phyloP scores from a whole-genome alignment of 2,329 filamentous ascomycete genomes.

The Lecanicillium sp. region DNA sequence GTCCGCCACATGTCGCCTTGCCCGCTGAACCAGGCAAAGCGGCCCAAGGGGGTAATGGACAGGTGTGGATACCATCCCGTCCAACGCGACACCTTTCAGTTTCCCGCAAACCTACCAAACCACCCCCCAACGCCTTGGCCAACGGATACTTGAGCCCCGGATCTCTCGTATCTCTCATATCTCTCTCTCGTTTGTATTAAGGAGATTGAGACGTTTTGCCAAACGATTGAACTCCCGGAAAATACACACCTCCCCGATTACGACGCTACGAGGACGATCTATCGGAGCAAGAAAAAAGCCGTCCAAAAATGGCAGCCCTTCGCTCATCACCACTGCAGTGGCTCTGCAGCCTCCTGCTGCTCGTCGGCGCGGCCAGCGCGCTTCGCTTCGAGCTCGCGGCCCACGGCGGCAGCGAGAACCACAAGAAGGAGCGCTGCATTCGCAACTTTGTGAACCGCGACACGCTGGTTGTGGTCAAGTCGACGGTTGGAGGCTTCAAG shows the following conservation, averaged over 20 bases:
- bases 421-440: constrained; percentile 79
- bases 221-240: too few species aligned
- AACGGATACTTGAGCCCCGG: too few species aligned
- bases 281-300: too few species aligned
- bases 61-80: constrained; percentile 3
- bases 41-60: not conserved
- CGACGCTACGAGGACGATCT: too few species aligned
- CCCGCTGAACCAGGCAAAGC: not conserved
- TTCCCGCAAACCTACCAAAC: constrained; percentile 14
- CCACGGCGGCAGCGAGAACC: constrained; percentile 37
- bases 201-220: too few species aligned
- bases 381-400: constrained; percentile 92
- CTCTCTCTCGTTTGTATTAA: too few species aligned
- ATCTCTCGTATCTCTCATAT: too few species aligned
- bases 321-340: constrained; percentile 47
- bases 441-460: constrained; percentile 91
- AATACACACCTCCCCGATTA: too few species aligned
- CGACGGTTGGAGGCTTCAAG: constrained; percentile 74
- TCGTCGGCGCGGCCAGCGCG: constrained; percentile 51
- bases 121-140: not conserved
- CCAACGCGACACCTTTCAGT: constrained; percentile 24
- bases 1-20: not conserved
- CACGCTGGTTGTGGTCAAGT: constrained; percentile 91
- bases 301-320: constrained; percentile 30
- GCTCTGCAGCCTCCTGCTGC: constrained; percentile 49